A percentile compares a stretch with the other conserved stretches of the same genome.
Evolutionary conservation across 176 grass and related monocot genomes (phyloP).

Genomic region (Ananas comosus): DNA sequence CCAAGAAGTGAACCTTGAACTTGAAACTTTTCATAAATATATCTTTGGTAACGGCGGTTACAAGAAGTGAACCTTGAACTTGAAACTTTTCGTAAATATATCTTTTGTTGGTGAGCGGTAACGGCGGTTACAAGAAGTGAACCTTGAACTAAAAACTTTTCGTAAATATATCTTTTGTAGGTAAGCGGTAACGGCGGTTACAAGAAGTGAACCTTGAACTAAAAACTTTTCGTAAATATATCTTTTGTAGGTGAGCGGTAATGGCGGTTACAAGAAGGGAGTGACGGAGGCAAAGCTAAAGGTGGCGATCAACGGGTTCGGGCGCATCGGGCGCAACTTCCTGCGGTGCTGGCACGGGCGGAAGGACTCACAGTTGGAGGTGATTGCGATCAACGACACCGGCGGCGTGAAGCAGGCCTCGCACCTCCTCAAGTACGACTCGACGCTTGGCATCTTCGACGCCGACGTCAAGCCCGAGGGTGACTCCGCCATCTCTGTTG

Average conservation of each 20-base stretch:
- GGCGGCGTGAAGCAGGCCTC: constrained; percentile 72
- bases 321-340: constrained; percentile 89
- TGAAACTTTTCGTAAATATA: not conserved
- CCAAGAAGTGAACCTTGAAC: too few relatives aligned
- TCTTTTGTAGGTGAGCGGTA: constrained; percentile 29
- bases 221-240: not conserved
- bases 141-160: constrained; percentile 1
- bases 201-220: too few relatives aligned
- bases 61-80: not conserved
- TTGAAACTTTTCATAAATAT: not conserved
- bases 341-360: constrained; percentile 79
- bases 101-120: constrained; percentile 28
- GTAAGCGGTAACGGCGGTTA: constrained; percentile 27
- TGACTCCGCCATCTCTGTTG: constrained; percentile 56
- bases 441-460: constrained; percentile 79
- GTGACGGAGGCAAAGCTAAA: constrained; percentile 71
- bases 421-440: constrained; percentile 91
- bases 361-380: constrained; percentile 48
- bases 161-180: constrained; percentile 13
- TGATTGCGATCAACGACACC: constrained; percentile 86
- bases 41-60: constrained; percentile 19
- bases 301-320: constrained; percentile 92
- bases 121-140: constrained; percentile 21
- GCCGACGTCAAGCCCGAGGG: constrained; percentile 64
- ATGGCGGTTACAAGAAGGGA: constrained; percentile 27